Evolutionary conservation across 2,329 filamentous ascomycete genomes (phyloP).

Genomic region (Gliomastix tumulicola): DNA sequence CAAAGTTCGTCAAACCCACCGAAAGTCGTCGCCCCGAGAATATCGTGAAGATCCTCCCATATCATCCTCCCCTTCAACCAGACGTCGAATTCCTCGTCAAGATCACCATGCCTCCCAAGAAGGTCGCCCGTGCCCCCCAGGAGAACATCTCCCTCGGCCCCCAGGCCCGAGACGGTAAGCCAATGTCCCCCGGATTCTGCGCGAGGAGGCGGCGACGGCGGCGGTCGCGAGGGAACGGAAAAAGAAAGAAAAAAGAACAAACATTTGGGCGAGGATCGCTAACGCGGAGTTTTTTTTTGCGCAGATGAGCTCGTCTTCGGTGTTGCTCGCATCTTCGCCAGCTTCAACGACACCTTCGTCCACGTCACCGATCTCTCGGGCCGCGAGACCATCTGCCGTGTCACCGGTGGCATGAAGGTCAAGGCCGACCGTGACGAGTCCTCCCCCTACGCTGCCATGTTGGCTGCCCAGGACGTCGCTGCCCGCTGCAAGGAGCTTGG

Average conservation of each 20-base stretch:
- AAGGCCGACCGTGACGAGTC: constrained; percentile 99
- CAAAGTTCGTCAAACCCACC: constrained; percentile 2
- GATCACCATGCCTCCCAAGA: constrained; percentile 93
- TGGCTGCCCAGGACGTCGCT: constrained; percentile 98
- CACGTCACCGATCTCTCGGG: constrained; percentile 99
- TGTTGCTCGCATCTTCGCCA: constrained; percentile 94
- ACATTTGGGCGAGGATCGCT: neutral
- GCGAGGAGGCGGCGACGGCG: too few species aligned
- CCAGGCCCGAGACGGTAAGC: constrained; percentile 84
- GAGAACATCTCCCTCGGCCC: constrained; percentile 99
- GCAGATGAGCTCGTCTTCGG: constrained; percentile 98
- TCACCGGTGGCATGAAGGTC: constrained; percentile 99
- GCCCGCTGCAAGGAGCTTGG: constrained; percentile 68
- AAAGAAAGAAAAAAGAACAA: neutral
- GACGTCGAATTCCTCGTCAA: constrained; percentile 20
- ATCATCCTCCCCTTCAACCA: too few species aligned
- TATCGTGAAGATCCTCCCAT: neutral
- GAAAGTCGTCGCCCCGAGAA: neutral
- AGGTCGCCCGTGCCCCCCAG: constrained; percentile 73
- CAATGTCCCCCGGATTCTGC: neutral
- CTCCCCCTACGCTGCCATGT: constrained; percentile 99
- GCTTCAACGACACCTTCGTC: constrained; percentile 90
- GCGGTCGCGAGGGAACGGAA: too few species aligned
- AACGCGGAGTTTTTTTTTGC: constrained; percentile 4
- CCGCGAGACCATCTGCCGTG: constrained; percentile 99